Evolutionary conservation across 2,329 filamentous ascomycete species (phyloP).

Genomic region (Leptosphaerulina australis): DNA sequence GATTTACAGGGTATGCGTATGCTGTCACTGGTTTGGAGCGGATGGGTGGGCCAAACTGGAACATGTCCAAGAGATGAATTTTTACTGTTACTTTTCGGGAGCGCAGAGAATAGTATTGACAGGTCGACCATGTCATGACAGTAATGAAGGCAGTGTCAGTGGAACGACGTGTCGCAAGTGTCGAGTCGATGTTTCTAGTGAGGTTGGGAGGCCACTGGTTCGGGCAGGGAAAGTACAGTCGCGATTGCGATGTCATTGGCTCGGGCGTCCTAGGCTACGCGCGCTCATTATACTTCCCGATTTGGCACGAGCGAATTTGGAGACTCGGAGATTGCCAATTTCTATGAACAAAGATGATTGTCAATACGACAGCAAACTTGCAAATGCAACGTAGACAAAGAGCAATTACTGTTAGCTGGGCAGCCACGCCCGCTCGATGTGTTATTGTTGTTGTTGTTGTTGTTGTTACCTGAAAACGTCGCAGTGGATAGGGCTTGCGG

Average conservation of each 20-base stretch:
- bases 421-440: slow-evolving; percentile 8
- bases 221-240: slow-evolving; percentile 1
- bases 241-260: slow-evolving; percentile 12
- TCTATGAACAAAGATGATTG: slow-evolving; percentile 6
- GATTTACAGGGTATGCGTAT: slow-evolving; percentile 12
- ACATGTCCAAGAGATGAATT: neutral
- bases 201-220: neutral
- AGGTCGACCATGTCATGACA: slow-evolving; percentile 9
- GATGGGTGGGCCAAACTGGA: neutral
- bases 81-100: neutral
- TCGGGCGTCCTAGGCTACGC: slow-evolving; percentile 1
- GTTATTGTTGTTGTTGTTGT: too few relatives aligned
- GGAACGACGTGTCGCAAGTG: neutral
- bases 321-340: slow-evolving; percentile 16
- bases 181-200: neutral
- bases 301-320: slow-evolving; percentile 17
- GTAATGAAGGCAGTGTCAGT: neutral
- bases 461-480: slow-evolving; percentile 6
- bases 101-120: neutral
- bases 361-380: slow-evolving; percentile 2
- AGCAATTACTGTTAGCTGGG: slow-evolving; percentile 5
- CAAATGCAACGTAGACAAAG: slow-evolving; percentile 10
- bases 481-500: slow-evolving; percentile 7
- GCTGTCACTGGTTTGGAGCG: slow-evolving; percentile 2
- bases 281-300: slow-evolving; percentile 8